Evolutionary conservation across 2,329 filamentous ascomycete species (phyloP), one percentile per base, ranked within the genome.

Genomic region (Paecilomyces dactylethromorphus): DNA sequence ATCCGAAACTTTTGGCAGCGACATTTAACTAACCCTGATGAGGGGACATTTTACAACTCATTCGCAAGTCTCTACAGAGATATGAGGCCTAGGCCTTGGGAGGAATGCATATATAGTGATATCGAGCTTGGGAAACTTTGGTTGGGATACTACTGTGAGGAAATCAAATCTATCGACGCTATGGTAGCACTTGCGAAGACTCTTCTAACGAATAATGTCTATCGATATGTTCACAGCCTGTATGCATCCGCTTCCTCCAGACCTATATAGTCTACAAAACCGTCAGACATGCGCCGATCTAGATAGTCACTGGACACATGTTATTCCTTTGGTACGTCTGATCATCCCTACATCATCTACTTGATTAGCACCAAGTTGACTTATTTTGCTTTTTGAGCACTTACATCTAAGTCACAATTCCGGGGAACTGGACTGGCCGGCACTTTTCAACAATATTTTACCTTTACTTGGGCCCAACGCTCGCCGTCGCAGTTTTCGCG

Each of bases 1-100:
- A 71, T 78, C 18, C 70, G 74, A 13, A 75, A 74, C 59, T 78
- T 78, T 59, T 78, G 75, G 75, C 71, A 75, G 35, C 67, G 70
- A 3, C 75, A 78, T 61, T 59, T 78, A 7, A 65, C 73, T 10
- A 70, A 67, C 22, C 45, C 58, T 0, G 56, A 60, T 10, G 71
- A 74, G 55, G 59, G 62, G 5, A 69, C 67, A 0, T 74, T 68
- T 53, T 54, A 65, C 52, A 49, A 61, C 3, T 64, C 67, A 21
- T 73, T 68, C 55, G 56, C 54, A 12, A 56, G 51, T 10, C 58
- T 73, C 10, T 22, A 58, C 2, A 51, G 58, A 21, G 32, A 49
- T 5, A 18, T 58, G 35, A 70, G 59, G 45, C 72, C 69, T 10
- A 62, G 61, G 24, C 22, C 59, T 24, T 65, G 63, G 57, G 63